Evolutionary conservation across 805 yeast species (phyloP).

Genomic region (Schizosaccharomyces osmophilus): DNA sequence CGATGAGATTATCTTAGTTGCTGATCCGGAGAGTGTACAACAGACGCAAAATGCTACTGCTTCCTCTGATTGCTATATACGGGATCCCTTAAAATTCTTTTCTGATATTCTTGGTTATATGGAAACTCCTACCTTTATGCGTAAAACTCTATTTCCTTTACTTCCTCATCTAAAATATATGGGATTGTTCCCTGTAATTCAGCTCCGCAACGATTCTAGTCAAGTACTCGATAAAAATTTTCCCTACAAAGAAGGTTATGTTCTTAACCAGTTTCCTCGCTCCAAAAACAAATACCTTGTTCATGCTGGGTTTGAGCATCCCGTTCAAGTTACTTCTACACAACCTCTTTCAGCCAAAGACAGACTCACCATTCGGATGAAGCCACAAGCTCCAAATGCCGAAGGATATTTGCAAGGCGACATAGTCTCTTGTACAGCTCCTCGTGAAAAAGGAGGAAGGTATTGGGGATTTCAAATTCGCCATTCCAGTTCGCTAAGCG

Average conservation of each 20-base stretch:
- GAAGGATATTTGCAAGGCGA: not conserved
- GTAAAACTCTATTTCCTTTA: conserved; percentile 1
- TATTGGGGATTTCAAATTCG: conserved; percentile 3
- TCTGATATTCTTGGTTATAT: not conserved
- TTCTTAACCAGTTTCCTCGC: not conserved
- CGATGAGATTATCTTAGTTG: not conserved
- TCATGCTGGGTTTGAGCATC: not conserved
- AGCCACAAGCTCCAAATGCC: not conserved
- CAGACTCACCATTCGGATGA: not conserved
- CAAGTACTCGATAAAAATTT: not conserved
- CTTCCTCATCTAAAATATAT: not conserved
- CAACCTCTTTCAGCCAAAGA: not conserved
- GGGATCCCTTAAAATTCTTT: not conserved
- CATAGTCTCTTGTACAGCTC: not conserved
- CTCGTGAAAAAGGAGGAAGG: conserved; percentile 1
- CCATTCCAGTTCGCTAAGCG: not conserved
- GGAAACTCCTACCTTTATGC: not conserved
- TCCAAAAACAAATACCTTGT: not conserved
- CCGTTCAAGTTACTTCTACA: not conserved
- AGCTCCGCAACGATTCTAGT: not conserved
- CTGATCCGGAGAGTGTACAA: not conserved
- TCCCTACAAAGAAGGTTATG: conserved; percentile 1
- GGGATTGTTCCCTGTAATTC: not conserved
- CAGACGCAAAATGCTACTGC: not conserved
- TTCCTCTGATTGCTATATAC: not conserved